phyloP scores from a whole-genome alignment of 1,139 yeast genomes.

The Lodderomyces orthopsilosis region DNA sequence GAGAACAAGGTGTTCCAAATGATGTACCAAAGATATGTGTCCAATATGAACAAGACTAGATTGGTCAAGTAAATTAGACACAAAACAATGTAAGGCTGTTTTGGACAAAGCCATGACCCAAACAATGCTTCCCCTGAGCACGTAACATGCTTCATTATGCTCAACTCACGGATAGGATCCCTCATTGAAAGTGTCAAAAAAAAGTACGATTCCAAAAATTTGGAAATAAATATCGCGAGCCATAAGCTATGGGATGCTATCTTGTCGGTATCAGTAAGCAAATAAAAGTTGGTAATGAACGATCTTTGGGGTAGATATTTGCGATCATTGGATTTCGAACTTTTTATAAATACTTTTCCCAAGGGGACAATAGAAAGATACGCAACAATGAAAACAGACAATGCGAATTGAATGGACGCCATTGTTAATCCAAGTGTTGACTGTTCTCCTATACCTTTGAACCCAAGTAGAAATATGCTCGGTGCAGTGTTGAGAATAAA shows the following conservation, averaged over 20 bases:
- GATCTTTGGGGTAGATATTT: conserved; percentile 31
- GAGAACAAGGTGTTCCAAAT: conserved; percentile 53
- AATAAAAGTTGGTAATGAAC: conserved; percentile 38
- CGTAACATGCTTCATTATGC: conserved; percentile 34
- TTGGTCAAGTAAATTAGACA: conserved; percentile 39
- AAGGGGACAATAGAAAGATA: conserved; percentile 49
- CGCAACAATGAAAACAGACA: conserved; percentile 40
- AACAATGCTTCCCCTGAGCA: conserved; percentile 48
- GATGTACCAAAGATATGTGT: conserved; percentile 56
- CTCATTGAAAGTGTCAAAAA: conserved; percentile 46
- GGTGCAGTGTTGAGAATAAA: conserved; percentile 38
- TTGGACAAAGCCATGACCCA: conserved; percentile 37
- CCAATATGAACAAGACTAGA: conserved; percentile 48
- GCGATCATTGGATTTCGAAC: conserved; percentile 17
- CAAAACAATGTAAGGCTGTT: conserved; percentile 41
- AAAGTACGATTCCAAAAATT: conserved; percentile 50
- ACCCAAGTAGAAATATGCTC: conserved; percentile 35
- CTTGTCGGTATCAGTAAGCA: conserved; percentile 34
- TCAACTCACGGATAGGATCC: conserved; percentile 49
- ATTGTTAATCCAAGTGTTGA: conserved; percentile 33
- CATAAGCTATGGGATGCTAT: conserved; percentile 47
- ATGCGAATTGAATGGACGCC: conserved; percentile 41
- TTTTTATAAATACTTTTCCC: conserved; percentile 35
- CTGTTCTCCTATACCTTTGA: conserved; percentile 23
- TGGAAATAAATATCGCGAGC: conserved; percentile 44